These are phyloP conservation scores for Phytophthora uliginosa DNA, from an alignment of 352 stramenopile genomes.

Conservation along the genomic window DNA sequence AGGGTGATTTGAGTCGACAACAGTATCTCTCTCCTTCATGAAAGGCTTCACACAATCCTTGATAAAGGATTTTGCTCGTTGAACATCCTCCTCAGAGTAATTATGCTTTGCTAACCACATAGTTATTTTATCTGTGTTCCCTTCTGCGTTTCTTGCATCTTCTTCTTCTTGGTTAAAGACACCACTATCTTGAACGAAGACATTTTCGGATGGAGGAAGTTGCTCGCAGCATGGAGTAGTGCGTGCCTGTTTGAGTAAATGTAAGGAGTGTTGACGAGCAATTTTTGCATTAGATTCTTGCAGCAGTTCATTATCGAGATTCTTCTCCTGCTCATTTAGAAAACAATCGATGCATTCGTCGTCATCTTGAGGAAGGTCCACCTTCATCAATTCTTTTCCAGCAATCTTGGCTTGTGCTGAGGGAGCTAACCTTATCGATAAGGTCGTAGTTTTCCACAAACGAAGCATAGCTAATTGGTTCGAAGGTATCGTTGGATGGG, in stretches of 20 bases:
- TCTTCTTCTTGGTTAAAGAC: too few species aligned
- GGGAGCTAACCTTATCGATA: not conserved
- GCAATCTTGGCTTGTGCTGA: not conserved
- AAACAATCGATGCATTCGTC: slow-evolving; percentile 4
- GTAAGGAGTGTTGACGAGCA: not conserved
- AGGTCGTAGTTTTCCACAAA: slow-evolving; percentile 16
- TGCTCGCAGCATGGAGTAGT: not conserved
- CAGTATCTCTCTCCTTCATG: too few species aligned
- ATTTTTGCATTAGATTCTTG: slow-evolving; percentile 3
- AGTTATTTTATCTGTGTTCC: too few species aligned
- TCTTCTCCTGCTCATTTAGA: not conserved
- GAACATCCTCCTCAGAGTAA: too few species aligned
- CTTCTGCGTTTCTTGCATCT: too few species aligned
- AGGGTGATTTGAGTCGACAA: too few species aligned
- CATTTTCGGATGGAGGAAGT: slow-evolving; percentile 3
- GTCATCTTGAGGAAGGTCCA: slow-evolving; percentile 2
- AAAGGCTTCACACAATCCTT: too few species aligned
- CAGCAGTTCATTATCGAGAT: not conserved
- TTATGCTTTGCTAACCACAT: too few species aligned
- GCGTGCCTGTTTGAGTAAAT: not conserved
- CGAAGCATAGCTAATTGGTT: not conserved
- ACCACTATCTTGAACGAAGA: not conserved
- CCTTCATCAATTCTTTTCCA: slow-evolving; percentile 1
- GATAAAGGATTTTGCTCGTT: too few species aligned
- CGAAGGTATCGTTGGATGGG: not conserved